These are phyloP conservation scores for Trichosporon sp. DNA, from an alignment of 1,284 basidiomycete genomes.

Conservation along the genomic window DNA sequence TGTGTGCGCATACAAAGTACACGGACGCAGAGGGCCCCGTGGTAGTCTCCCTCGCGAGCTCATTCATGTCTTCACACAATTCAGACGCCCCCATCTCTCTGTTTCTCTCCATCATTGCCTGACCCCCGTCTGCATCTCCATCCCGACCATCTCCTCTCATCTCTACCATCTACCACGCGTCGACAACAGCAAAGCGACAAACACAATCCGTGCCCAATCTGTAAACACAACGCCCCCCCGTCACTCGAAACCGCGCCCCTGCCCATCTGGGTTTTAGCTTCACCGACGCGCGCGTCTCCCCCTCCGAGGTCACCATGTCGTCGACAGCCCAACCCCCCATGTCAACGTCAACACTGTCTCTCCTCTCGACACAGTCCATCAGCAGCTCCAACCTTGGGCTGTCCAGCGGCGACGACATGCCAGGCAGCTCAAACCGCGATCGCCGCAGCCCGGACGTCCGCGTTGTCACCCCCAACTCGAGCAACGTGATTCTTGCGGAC, in stretches of 20 bases:
- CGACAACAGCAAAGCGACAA: not conserved
- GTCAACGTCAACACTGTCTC: not conserved
- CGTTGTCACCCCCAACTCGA: not conserved
- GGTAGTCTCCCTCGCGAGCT: not conserved
- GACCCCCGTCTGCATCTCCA: not conserved
- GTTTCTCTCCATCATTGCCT: not conserved
- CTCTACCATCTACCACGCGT: not conserved
- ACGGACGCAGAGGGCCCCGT: not conserved
- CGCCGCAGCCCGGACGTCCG: slow-evolving; percentile 2
- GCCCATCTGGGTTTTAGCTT: not conserved
- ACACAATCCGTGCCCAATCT: not conserved
- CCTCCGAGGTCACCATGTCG: not conserved
- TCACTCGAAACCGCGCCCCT: slow-evolving; percentile 1
- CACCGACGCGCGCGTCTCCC: not conserved
- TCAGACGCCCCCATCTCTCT: not conserved
- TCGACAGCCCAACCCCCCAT: not conserved
- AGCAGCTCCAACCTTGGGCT: slow-evolving; percentile 6
- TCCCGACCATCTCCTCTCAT: not conserved
- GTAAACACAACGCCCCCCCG: not conserved
- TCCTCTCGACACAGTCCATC: not conserved
- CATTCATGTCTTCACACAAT: slow-evolving; percentile 1
- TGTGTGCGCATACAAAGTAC: not conserved
- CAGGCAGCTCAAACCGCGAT: slow-evolving; percentile 3
- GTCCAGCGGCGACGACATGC: slow-evolving; percentile 13
- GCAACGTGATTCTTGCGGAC: not conserved